Conservation (phyloP, 2,329 filamentous ascomycete species). For the Sporothrix brasiliensis region DNA sequence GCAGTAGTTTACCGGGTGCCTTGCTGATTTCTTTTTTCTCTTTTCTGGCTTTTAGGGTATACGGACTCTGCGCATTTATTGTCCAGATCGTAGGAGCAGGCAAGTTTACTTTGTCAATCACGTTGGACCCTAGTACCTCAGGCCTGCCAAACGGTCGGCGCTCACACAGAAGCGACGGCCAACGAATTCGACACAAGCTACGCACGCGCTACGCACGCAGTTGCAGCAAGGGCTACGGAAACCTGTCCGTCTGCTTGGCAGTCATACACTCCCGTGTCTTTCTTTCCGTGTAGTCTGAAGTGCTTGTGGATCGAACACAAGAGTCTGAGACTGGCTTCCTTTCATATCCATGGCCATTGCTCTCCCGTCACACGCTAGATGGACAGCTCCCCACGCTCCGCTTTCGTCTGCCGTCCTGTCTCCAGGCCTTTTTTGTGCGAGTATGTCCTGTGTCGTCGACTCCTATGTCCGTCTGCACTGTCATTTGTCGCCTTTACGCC, state of each 20-base stretch:
- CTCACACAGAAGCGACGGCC: background rate
- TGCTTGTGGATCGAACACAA: background rate
- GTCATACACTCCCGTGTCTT: background rate
- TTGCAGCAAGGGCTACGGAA: slow-evolving; percentile 8
- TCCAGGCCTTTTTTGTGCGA: slow-evolving; percentile 10
- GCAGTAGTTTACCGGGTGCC: background rate
- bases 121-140: slow-evolving; percentile 8
- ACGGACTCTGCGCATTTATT: background rate
- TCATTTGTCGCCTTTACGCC: background rate
- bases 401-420: slow-evolving; percentile 19
- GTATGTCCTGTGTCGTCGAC: background rate
- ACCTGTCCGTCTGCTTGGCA: slow-evolving; percentile 2
- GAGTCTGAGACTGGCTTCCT: slow-evolving; percentile 18
- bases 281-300: background rate
- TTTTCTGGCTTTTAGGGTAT: background rate
- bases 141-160: slow-evolving; percentile 13
- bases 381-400: slow-evolving; percentile 17
- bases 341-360: slow-evolving; percentile 9
- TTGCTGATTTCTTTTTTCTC: background rate
- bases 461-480: background rate
- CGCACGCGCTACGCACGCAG: slow-evolving; percentile 25
- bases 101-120: background rate
- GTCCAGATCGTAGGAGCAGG: background rate
- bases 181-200: background rate
- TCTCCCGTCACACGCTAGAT: slow-evolving; percentile 19